These are phyloP conservation scores for Apophysomyces elegans DNA, from an alignment of 371 early-diverging fungal species.

Conservation along the genomic window DNA sequence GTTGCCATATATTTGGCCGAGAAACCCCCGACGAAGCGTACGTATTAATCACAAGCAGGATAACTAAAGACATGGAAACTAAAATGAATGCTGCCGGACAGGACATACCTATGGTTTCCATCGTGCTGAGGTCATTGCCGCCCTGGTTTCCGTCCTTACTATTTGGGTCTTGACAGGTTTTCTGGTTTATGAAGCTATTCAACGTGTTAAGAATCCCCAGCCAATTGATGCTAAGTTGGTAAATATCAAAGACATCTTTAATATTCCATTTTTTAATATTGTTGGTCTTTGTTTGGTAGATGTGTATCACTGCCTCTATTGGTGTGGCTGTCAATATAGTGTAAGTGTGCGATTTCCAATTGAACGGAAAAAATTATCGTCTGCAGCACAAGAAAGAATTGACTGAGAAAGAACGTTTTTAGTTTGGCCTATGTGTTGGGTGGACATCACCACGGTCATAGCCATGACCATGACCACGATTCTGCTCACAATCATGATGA, in stretches of 20 bases:
- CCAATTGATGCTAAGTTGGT: constrained; percentile 74
- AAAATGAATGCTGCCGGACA: constrained; percentile 19
- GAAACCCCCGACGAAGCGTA: constrained; percentile 70
- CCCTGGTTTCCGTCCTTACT: constrained; percentile 75
- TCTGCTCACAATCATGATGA: constrained; percentile 42
- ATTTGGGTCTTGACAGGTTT: constrained; percentile 84
- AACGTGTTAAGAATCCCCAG: constrained; percentile 72
- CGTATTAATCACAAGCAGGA: constrained; percentile 1
- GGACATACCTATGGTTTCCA: constrained; percentile 84
- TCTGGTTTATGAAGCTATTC: constrained; percentile 77
- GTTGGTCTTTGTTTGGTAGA: constrained; percentile 31
- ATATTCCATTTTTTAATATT: not conserved
- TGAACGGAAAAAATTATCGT: not conserved
- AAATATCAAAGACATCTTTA: constrained; percentile 12
- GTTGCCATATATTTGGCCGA: constrained; percentile 73
- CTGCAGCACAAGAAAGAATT: not conserved
- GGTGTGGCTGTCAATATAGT: constrained; percentile 84
- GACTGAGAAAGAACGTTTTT: not conserved
- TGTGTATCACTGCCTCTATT: constrained; percentile 72
- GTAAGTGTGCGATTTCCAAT: constrained; percentile 39
- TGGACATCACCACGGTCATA: constrained; percentile 52
- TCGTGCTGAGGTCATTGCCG: constrained; percentile 87
- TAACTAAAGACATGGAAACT: not conserved
- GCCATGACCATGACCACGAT: constrained; percentile 37
- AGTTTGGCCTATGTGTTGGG: constrained; percentile 53